Base-by-base conservation (phyloP, 2,329 filamentous ascomycete species). In the Juglanconis oblonga region DNA sequence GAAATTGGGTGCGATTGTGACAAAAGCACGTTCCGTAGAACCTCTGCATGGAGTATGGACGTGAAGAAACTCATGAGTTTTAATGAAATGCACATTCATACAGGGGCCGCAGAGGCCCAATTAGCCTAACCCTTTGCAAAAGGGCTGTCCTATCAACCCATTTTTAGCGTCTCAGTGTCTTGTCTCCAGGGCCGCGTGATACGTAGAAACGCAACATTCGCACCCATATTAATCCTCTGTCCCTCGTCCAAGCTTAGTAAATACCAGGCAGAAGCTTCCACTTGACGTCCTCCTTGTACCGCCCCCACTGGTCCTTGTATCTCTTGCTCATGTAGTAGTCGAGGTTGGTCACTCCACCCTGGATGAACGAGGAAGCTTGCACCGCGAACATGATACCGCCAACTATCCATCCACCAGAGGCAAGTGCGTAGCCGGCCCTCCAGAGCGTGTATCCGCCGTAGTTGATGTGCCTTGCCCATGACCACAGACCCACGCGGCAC, bases 381-480 rank as follows among this genome's bases (percentile, higher is more conserved):
- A 65, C 67, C 11, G 64, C 38, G 1, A 64, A 70, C 61, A 76
- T 65, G 6, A 64, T 58, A 8, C 70, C 38, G 0, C 73, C 75
- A 10, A 68, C 73, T 14, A 71, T 57, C 71, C 73, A 74, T 0
- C 76, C 75, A 3, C 70, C 69, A 1, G 70, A 71, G 0, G 71
- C 74, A 63, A 77, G 58, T 50, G 66, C 67, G 52, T 71, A 73
- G 0, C 69, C 72, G 1, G 69, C 64, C 14, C 71, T 64, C 73
- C 72, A 74, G 13, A 75, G 63, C 8, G 69, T 64, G 55, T 73
- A 77, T 9, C 74, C 77, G 33, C 72, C 70, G 59, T 78, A 78
- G 61, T 78, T 77, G 66, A 75, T 66, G 61, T 78, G 76, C 5
- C 76, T 67, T 6, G 74, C 72, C 69, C 67, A 70, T n/a, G 65